phyloP scores from a whole-genome alignment of 371 early-diverging fungal genomes.

The Mortierella sp. region DNA sequence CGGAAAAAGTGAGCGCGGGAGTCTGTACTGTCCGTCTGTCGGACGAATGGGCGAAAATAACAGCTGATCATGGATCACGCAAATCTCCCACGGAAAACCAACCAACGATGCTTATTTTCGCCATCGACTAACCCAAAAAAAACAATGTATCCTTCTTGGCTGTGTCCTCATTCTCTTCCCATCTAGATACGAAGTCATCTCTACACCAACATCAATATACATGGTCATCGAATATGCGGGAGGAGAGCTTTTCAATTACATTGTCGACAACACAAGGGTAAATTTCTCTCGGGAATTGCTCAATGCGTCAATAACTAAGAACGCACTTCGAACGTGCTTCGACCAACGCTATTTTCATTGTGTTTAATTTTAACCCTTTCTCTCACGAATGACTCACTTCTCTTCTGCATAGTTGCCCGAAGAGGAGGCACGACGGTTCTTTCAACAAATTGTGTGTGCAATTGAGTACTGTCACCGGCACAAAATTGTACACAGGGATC shows the following conservation, averaged over 20 bases:
- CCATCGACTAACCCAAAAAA: background rate
- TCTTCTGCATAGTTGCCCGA: constrained; percentile 80
- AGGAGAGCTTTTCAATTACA: constrained; percentile 96
- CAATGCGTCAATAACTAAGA: background rate
- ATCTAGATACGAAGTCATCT: constrained; percentile 93
- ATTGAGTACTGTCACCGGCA: constrained; percentile 98
- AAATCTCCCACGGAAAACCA: constrained; percentile 9
- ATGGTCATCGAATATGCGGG: constrained; percentile 99
- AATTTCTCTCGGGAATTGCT: constrained; percentile 22
- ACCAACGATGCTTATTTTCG: background rate
- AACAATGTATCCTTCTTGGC: constrained; percentile 1
- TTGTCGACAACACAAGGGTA: constrained; percentile 94
- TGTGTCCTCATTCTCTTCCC: background rate
- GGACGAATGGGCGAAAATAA: constrained; percentile 8
- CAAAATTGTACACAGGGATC: constrained; percentile 96
- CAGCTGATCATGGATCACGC: constrained; percentile 36
- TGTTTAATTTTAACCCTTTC: constrained; percentile 2
- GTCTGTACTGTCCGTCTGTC: background rate
- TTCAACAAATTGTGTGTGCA: constrained; percentile 98
- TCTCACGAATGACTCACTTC: constrained; percentile 23
- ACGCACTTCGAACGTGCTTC: background rate
- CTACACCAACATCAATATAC: constrained; percentile 95
- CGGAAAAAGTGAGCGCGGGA: constrained; percentile 11
- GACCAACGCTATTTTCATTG: background rate
- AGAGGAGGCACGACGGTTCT: constrained; percentile 91